A percentile compares a stretch with the other conserved stretches of the same genome.
These are phyloP conservation scores for Umbelopsis sp. DNA, from an alignment of 371 early-diverging fungal species.

Conservation along the genomic window DNA sequence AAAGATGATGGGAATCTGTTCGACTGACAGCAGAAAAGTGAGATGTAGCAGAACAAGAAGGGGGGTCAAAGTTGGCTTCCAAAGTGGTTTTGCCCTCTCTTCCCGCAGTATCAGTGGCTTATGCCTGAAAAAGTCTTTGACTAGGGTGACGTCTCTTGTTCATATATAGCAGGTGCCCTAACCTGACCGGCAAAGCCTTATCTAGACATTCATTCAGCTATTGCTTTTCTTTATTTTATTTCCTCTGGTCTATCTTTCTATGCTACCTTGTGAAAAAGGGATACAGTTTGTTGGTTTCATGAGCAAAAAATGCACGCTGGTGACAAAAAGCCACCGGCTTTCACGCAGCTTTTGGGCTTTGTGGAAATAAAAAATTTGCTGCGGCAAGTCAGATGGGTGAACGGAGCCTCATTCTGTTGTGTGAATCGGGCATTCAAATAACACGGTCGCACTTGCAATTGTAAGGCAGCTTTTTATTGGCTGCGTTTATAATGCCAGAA, in stretches of 20 bases:
- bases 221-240: background rate
- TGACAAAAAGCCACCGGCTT: background rate
- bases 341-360: background rate
- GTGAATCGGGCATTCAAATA: conserved; percentile 1
- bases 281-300: too few relatives aligned
- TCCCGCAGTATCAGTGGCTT: conserved; percentile 19
- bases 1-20: conserved; percentile 5
- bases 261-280: background rate
- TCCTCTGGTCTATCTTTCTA: background rate
- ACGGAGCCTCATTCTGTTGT: conserved; percentile 13
- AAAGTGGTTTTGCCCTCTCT: conserved; percentile 17
- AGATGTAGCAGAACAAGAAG: conserved; percentile 19
- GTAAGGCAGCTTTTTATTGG: background rate
- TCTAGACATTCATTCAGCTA: background rate
- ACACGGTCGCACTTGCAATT: background rate
- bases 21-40: conserved; percentile 6
- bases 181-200: conserved; percentile 12
- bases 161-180: conserved; percentile 16
- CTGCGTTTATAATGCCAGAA: background rate
- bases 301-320: too few relatives aligned
- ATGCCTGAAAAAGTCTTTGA: background rate
- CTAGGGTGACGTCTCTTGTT: conserved; percentile 14
- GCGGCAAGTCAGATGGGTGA: conserved; percentile 18
- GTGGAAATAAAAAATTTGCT: background rate
- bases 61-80: background rate